Evolutionary conservation across 257 asterid genomes (phyloP).

Genomic region (Gentiana macrophylla): DNA sequence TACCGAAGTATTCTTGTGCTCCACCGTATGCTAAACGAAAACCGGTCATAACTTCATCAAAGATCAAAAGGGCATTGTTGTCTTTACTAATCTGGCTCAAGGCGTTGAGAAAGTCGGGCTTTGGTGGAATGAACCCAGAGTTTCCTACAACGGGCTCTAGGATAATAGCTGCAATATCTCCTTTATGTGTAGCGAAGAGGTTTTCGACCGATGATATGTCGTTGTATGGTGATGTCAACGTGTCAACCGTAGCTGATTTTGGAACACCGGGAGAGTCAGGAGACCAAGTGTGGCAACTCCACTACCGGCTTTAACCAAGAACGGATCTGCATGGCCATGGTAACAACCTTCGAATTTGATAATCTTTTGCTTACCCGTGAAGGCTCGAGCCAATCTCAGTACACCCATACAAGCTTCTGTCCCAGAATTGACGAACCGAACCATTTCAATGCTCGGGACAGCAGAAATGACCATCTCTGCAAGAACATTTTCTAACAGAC

Average conservation of each 20-base stretch:
- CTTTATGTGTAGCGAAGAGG: conserved; percentile 70
- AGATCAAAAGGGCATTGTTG: conserved; percentile 56
- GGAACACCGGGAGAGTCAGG: conserved; percentile 98
- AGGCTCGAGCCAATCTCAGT: conserved; percentile 92
- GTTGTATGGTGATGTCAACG: conserved; percentile 79
- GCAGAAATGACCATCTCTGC: conserved; percentile 97
- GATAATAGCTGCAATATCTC: conserved; percentile 65
- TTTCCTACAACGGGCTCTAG: conserved; percentile 97
- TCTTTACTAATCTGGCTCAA: conserved; percentile 54
- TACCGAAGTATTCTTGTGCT: conserved; percentile 90
- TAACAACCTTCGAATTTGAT: conserved; percentile 97
- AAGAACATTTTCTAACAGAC: conserved; percentile 80
- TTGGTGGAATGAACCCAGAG: conserved; percentile 84
- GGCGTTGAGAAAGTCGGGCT: conserved; percentile 55
- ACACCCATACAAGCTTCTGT: conserved; percentile 99
- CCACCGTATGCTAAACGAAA: conserved; percentile 89
- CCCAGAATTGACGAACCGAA: conserved; percentile 95
- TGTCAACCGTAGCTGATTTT: conserved; percentile 56
- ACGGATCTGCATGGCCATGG: conserved; percentile 98
- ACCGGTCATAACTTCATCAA: conserved; percentile 97
- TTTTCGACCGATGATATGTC: conserved; percentile 50
- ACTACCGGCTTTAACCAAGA: conserved; percentile 97
- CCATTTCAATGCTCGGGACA: conserved; percentile 97
- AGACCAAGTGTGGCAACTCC: conserved; percentile 98
- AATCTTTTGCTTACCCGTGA: conserved; percentile 68